Evolutionary conservation across 2,329 filamentous ascomycete species (phyloP).

Genomic region (Xylariales sp.): DNA sequence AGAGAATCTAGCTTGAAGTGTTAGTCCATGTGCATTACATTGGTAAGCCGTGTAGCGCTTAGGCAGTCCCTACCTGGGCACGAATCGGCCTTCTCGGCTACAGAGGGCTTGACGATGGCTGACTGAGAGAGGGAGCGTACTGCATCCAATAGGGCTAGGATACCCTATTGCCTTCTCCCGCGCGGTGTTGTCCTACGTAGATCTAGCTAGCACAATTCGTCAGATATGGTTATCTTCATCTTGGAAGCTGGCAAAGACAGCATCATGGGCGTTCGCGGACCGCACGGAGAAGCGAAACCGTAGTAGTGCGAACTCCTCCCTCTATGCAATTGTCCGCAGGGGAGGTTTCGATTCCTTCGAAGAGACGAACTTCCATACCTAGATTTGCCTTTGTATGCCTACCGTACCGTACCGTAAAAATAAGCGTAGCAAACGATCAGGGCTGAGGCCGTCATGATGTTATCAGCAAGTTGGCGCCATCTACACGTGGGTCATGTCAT

Average conservation of each 20-base stretch:
- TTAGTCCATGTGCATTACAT: not conserved
- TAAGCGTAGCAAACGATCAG: not conserved
- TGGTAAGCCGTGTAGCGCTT: not conserved
- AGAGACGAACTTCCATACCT: not conserved
- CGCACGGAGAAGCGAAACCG: not conserved
- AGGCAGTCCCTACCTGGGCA: not conserved
- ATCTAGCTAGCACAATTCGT: not conserved
- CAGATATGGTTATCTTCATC: constrained; percentile 11
- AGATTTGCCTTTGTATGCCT: not conserved
- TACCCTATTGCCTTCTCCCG: not conserved
- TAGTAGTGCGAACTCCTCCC: not conserved
- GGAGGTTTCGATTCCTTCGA: constrained; percentile 21
- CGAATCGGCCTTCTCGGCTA: constrained; percentile 15
- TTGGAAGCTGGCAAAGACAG: not conserved
- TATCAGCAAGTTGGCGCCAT: constrained; percentile 17
- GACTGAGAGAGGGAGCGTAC: constrained; percentile 14
- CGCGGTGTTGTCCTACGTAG: not conserved
- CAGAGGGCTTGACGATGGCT: constrained; percentile 12
- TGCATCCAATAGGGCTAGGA: constrained; percentile 13
- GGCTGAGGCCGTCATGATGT: not conserved
- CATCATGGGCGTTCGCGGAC: not conserved
- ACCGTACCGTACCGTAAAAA: too few species aligned
- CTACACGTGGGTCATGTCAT: not conserved
- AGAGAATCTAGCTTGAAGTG: constrained; percentile 13
- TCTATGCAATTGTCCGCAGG: constrained; percentile 1